phyloP scores from a whole-genome alignment of 2,329 filamentous ascomycete genomes.

The Colletotrichum ledebouriae region DNA sequence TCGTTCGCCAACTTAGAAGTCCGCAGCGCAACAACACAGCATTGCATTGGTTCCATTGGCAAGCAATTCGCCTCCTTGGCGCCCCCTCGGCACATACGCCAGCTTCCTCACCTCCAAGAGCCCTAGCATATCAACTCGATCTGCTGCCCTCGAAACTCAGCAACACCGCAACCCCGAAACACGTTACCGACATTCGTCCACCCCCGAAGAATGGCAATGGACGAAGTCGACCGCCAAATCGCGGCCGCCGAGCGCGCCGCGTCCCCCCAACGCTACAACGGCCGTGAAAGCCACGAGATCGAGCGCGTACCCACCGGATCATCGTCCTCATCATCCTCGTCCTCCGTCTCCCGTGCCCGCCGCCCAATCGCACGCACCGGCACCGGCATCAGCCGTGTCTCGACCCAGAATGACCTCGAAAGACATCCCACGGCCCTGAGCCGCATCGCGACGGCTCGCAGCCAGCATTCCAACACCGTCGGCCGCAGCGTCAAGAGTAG shows the following conservation, averaged over 20 bases:
- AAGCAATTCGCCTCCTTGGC: background rate
- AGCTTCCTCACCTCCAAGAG: slow-evolving; percentile 11
- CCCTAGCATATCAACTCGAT: background rate
- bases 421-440: slow-evolving; percentile 77
- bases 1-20: slow-evolving; percentile 15
- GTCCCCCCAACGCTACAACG: slow-evolving; percentile 55
- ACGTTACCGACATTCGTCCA: slow-evolving; percentile 20
- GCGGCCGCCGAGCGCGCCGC: slow-evolving; percentile 68
- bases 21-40: slow-evolving; percentile 14
- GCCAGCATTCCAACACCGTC: slow-evolving; percentile 81
- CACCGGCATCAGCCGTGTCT: slow-evolving; percentile 69
- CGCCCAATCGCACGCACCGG: slow-evolving; percentile 53
- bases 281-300: slow-evolving; percentile 66
- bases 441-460: slow-evolving; percentile 78
- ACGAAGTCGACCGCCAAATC: slow-evolving; percentile 68
- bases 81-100: background rate
- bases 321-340: slow-evolving; percentile 64
- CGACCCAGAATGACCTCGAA: slow-evolving; percentile 77
- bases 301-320: slow-evolving; percentile 70
- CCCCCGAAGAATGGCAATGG: slow-evolving; percentile 55
- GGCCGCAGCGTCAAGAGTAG: slow-evolving; percentile 65
- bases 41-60: background rate
- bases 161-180: background rate
- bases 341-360: slow-evolving; percentile 53
- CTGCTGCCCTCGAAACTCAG: background rate